A percentile compares a stretch with the other conserved stretches of the same genome.
phyloP scores from a whole-genome alignment of 106 monocot species.

The Gastrodia elata region DNA sequence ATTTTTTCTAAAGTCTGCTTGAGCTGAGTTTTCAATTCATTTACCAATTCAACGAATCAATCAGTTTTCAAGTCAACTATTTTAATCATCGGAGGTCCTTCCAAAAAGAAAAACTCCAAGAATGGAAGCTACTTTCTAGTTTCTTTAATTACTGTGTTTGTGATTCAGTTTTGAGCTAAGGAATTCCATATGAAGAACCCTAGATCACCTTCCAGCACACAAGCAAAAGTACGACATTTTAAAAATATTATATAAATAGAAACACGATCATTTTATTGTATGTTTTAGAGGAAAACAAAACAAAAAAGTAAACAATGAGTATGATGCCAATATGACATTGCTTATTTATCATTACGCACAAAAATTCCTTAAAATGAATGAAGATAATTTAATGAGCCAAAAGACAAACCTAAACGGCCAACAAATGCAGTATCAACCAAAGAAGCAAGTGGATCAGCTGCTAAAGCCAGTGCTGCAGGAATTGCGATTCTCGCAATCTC shows the following conservation, averaged over 20 bases:
- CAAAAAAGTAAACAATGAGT: background rate
- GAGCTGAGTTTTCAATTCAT: too few species aligned
- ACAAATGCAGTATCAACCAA: constrained; percentile 86
- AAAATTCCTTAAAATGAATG: background rate
- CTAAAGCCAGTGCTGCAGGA: constrained; percentile 81
- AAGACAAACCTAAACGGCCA: constrained; percentile 54
- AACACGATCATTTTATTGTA: background rate
- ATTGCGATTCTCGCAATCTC: constrained; percentile 68
- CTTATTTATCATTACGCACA: background rate
- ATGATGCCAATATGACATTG: background rate
- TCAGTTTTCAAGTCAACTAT: too few species aligned
- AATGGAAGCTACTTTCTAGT: too few species aligned
- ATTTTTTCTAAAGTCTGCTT: too few species aligned
- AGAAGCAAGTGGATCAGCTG: constrained; percentile 92
- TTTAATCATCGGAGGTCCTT: too few species aligned
- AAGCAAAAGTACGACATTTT: too few species aligned
- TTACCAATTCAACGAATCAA: too few species aligned
- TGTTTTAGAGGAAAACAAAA: background rate
- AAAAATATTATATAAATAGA: background rate
- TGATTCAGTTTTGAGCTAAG: background rate
- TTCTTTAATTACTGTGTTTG: too few species aligned
- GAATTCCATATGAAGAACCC: background rate
- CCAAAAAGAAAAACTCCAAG: too few species aligned
- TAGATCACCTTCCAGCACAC: background rate
- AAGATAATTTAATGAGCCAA: background rate